Evolutionary conservation across 1,284 basidiomycete genomes (phyloP), one percentile per base, ranked within the genome.

Genomic region (Puccinia brachypodii): DNA sequence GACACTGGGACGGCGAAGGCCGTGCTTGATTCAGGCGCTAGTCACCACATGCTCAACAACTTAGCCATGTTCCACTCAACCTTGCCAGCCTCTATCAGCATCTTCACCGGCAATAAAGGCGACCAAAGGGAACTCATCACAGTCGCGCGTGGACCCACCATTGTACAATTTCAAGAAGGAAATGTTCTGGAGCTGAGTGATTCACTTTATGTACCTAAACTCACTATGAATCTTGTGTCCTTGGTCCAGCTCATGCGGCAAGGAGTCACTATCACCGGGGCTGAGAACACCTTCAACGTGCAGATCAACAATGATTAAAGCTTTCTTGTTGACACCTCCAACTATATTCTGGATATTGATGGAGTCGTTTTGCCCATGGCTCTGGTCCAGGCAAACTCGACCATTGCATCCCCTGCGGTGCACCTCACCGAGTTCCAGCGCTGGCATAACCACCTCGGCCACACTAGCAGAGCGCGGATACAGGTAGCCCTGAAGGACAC

Each of bases 11-110:
- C 7, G n/a, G 44, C 6, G 4, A 33, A 19, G 22, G 33, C 31
- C 1, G 28, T 73, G 1, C 25, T 73, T 6, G 71, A 73, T 28
- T 50, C 28, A 33, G 71, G 71, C 6, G 71, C 71, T 2, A 73
- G 44, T 19, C 22, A 73, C 47, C 71, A 73, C 25, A 73, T 73
- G 44, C 33, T 73, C n/a, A 40, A 69, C 42, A 2, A 4, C n/a
- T 6, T n/a, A 25, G 7, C 19, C 9, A 22, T 7, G 7, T 69
- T 69, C 42, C 38, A 22, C n/a, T 3, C 3, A 31, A 31, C 28
- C 25, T 31, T 8, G 4, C 50, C 50, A 53, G 28, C 36, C 1
- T 9, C 16, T 3, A n/a, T 53, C 25, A 33, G 33, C n/a, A 73
- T 73, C 2, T 22, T 22, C 6, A 73, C 71, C 3, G 50, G 71